These are phyloP conservation scores for Millerago galiae DNA, from an alignment of 805 yeast genomes.

Conservation along the genomic window DNA sequence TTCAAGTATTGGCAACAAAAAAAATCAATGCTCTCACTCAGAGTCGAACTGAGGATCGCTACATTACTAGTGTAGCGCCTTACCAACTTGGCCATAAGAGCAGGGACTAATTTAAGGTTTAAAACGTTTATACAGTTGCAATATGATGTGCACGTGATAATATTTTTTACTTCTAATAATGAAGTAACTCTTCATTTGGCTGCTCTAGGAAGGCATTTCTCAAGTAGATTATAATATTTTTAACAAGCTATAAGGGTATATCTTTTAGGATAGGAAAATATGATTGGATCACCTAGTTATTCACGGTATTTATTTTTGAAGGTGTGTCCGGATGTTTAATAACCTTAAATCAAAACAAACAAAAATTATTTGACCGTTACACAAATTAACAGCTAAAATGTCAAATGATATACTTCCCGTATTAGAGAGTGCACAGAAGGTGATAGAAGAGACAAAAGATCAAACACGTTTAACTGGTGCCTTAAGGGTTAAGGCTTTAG, in stretches of 20 bases:
- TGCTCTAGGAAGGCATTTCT: too few species aligned
- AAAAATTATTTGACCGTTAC: not conserved
- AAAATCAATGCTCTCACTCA: conserved; percentile 50
- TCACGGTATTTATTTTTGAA: too few species aligned
- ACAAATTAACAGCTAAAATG: conserved; percentile 3
- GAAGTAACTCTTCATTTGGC: too few species aligned
- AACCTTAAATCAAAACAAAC: not conserved
- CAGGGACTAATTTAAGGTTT: conserved; percentile 9
- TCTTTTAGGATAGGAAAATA: too few species aligned
- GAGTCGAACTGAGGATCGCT: conserved; percentile 74
- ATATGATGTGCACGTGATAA: too few species aligned
- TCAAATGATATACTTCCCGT: conserved; percentile 6
- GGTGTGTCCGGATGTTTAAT: not conserved
- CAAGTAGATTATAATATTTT: too few species aligned
- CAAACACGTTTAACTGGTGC: conserved; percentile 15
- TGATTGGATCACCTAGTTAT: too few species aligned
- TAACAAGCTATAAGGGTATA: too few species aligned
- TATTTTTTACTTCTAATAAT: too few species aligned
- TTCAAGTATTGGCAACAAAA: not conserved
- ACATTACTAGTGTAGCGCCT: conserved; percentile 82
- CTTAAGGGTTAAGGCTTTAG: conserved; percentile 16
- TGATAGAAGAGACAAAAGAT: conserved; percentile 10
- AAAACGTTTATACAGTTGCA: too few species aligned
- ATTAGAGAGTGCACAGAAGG: conserved; percentile 5
- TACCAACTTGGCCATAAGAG: conserved; percentile 61